A percentile compares a stretch with the other conserved stretches of the same genome.
Conservation (phyloP, 163 green algal genomes). For the Chlorella variabilis region DNA sequence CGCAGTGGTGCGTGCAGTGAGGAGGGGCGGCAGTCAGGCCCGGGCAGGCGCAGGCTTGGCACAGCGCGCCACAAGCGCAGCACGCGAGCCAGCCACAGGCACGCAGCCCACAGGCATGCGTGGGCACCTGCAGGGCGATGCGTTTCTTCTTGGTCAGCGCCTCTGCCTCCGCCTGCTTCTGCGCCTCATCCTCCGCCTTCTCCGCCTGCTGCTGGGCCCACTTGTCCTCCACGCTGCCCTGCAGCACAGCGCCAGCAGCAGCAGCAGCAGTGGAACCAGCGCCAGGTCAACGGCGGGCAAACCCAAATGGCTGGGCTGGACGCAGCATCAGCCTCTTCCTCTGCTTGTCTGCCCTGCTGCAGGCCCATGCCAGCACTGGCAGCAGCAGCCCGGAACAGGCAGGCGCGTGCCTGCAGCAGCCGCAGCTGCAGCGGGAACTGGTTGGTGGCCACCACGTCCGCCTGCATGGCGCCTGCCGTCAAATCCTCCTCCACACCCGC, state of each 20-base stretch:
- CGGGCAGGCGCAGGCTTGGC: too few species aligned
- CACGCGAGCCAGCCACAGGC: too few species aligned
- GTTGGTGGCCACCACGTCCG: constrained; percentile 55
- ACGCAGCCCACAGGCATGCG: too few species aligned
- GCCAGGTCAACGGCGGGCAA: neutral
- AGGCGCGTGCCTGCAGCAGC: constrained; percentile 46
- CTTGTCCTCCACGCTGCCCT: constrained; percentile 54
- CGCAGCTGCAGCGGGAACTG: constrained; percentile 49
- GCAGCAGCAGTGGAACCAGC: neutral
- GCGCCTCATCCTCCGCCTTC: constrained; percentile 41
- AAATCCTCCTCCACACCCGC: constrained; percentile 39
- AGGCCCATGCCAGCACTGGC: too few species aligned
- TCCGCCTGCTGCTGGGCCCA: constrained; percentile 37
- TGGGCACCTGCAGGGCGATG: constrained; percentile 21
- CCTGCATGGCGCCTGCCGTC: constrained; percentile 35
- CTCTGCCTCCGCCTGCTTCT: constrained; percentile 21
- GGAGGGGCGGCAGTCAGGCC: too few species aligned
- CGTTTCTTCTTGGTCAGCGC: constrained; percentile 57
- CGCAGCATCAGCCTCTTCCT: neutral
- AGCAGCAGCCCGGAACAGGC: neutral
- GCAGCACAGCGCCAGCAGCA: neutral
- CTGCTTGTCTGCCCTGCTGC: too few species aligned
- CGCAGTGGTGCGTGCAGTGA: too few species aligned
- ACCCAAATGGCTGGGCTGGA: neutral
- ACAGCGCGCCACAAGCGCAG: too few species aligned